Evolutionary conservation across 2,329 filamentous ascomycete species (phyloP).

Genomic region (Apiospora sp.): DNA sequence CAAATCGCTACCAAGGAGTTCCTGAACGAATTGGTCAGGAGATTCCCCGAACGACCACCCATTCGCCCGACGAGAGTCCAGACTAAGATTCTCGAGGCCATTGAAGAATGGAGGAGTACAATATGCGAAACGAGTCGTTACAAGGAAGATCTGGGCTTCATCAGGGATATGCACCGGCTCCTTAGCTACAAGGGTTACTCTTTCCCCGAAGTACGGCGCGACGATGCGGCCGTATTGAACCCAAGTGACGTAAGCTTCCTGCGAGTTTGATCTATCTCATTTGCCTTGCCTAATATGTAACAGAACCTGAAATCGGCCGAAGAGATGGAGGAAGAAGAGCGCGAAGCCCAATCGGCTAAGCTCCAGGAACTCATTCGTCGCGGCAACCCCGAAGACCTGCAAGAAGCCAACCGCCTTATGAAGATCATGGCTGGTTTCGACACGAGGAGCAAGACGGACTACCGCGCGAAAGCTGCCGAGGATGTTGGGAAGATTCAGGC

Average conservation of each 20-base stretch:
- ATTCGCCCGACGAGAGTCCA: constrained; percentile 87
- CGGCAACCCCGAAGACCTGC: constrained; percentile 89
- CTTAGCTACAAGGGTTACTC: constrained; percentile 97
- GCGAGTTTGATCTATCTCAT: background rate
- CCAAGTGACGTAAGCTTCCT: constrained; percentile 84
- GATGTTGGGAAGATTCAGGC: constrained; percentile 95
- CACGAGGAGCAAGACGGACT: constrained; percentile 94
- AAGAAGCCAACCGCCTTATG: constrained; percentile 97
- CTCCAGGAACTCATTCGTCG: constrained; percentile 94
- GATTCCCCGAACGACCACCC: constrained; percentile 93
- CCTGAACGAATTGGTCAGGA: constrained; percentile 94
- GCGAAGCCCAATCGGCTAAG: constrained; percentile 95
- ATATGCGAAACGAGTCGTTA: constrained; percentile 98
- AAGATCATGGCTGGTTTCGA: constrained; percentile 99
- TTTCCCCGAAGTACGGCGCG: constrained; percentile 89
- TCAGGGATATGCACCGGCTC: constrained; percentile 95
- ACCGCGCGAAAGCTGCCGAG: constrained; percentile 95
- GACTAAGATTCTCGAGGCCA: constrained; percentile 89
- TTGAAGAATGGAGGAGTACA: constrained; percentile 97
- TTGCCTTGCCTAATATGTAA: background rate
- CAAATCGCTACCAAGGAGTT: constrained; percentile 99
- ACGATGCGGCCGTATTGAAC: constrained; percentile 96
- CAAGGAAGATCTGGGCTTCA: constrained; percentile 95
- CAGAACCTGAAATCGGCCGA: constrained; percentile 95
- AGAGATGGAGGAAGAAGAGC: constrained; percentile 98